Conservation (phyloP, 1,284 basidiomycete genomes). For the Volvariella volvacea region DNA sequence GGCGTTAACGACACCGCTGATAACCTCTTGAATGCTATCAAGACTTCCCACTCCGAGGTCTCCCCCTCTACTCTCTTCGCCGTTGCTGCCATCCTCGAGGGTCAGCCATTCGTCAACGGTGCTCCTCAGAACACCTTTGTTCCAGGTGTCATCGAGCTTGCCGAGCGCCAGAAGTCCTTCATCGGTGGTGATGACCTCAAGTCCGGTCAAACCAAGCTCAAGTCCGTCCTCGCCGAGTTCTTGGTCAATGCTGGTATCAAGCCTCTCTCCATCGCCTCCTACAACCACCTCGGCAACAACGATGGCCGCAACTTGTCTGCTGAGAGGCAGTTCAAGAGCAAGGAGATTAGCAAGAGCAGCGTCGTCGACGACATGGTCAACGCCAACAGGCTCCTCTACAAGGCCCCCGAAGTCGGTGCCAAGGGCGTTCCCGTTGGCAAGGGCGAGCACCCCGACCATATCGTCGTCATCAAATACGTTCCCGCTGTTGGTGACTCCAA, state of each 20-base stretch:
- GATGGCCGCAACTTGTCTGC: constrained; percentile 92
- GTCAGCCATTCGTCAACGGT: constrained; percentile 94
- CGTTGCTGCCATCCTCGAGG: constrained; percentile 93
- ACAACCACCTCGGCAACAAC: constrained; percentile 99
- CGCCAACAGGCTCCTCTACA: constrained; percentile 88
- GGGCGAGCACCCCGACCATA: constrained; percentile 95
- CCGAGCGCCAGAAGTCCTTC: constrained; percentile 86
- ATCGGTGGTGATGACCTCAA: constrained; percentile 99
- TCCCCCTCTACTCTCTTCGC: constrained; percentile 96
- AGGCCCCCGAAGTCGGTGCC: constrained; percentile 55
- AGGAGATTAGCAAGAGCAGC: constrained; percentile 95
- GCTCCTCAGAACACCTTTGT: constrained; percentile 99
- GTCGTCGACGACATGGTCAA: constrained; percentile 98
- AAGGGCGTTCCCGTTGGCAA: constrained; percentile 66
- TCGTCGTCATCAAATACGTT: constrained; percentile 93
- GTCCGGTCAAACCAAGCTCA: constrained; percentile 91
- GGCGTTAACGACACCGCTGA: constrained; percentile 96
- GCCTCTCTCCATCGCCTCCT: constrained; percentile 92
- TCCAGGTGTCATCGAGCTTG: constrained; percentile 90
- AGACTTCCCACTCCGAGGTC: constrained; percentile 83
- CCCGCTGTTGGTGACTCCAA: constrained; percentile 96
- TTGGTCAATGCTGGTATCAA: constrained; percentile 99
- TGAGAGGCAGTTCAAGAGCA: constrained; percentile 94
- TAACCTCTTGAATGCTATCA: constrained; percentile 80
- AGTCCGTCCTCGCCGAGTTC: constrained; percentile 96